These are phyloP conservation scores for Huntiella abstrusa DNA, from an alignment of 2,329 filamentous ascomycete genomes.

Conservation along the genomic window DNA sequence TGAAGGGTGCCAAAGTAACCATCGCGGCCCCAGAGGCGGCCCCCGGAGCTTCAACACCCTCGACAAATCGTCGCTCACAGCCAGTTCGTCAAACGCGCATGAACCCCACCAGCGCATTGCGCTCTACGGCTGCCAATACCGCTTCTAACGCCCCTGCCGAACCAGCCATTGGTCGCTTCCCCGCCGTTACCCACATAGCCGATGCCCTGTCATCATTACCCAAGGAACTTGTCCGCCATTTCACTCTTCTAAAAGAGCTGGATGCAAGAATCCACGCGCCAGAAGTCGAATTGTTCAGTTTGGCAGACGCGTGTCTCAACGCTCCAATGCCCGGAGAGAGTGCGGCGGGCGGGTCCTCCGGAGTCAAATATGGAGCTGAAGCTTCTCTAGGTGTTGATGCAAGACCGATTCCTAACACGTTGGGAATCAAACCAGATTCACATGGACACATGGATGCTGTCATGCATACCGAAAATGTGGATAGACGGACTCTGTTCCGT, in stretches of 20 bases:
- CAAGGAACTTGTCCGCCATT: conserved; percentile 87
- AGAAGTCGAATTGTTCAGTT: conserved; percentile 60
- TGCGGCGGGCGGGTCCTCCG: background rate
- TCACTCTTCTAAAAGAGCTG: conserved; percentile 89
- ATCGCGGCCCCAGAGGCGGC: conserved; percentile 14
- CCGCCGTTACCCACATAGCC: conserved; percentile 57
- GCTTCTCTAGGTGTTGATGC: conserved; percentile 7
- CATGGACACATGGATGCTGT: conserved; percentile 12
- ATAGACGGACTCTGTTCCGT: conserved; percentile 55
- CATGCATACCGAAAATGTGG: conserved; percentile 19
- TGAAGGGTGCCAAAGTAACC: conserved; percentile 37
- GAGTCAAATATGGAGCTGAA: conserved; percentile 7
- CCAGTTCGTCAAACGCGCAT: conserved; percentile 46
- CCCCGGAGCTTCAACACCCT: background rate
- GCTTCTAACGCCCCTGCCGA: conserved; percentile 24
- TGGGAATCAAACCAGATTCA: conserved; percentile 20
- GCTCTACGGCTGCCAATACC: conserved; percentile 22
- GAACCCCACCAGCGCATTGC: conserved; percentile 33
- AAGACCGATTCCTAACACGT: conserved; percentile 23
- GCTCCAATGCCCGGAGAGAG: conserved; percentile 15
- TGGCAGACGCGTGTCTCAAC: conserved; percentile 47
- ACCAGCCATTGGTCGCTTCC: conserved; percentile 47
- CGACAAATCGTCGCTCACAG: conserved; percentile 39
- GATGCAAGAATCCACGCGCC: conserved; percentile 89
- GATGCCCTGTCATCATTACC: conserved; percentile 84